These are phyloP conservation scores for Phytopythium ostracodes DNA, from an alignment of 352 stramenopile species.

Conservation along the genomic window DNA sequence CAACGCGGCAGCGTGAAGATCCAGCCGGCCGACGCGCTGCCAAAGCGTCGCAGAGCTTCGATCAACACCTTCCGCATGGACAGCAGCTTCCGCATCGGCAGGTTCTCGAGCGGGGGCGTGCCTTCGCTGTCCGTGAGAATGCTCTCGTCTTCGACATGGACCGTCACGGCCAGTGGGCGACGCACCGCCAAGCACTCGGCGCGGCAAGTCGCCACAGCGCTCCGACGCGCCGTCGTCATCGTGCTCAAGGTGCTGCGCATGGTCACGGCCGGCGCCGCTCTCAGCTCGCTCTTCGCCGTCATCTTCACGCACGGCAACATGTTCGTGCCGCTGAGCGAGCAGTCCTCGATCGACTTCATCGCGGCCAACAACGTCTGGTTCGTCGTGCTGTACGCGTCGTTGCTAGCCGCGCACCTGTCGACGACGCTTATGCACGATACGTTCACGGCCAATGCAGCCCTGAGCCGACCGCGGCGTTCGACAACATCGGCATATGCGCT, in stretches of 20 bases:
- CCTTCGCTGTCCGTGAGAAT: neutral
- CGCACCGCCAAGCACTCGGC: neutral
- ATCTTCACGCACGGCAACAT: neutral
- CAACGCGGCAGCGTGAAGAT: neutral
- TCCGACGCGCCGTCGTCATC: neutral
- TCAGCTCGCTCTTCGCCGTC: slow-evolving; percentile 3
- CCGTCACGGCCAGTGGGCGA: neutral
- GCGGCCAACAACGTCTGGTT: neutral
- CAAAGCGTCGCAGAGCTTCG: too few species aligned
- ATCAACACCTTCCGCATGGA: too few species aligned
- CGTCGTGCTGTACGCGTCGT: neutral
- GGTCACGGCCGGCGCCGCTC: neutral
- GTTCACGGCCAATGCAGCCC: neutral
- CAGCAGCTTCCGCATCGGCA: neutral
- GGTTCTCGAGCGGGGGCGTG: neutral
- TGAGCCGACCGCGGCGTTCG: slow-evolving; percentile 5
- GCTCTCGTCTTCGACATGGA: neutral
- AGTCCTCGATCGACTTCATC: neutral
- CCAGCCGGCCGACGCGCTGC: neutral
- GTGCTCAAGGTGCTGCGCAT: slow-evolving; percentile 2
- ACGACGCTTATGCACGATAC: neutral
- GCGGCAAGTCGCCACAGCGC: neutral
- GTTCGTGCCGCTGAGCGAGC: neutral
- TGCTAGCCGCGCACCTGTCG: neutral
- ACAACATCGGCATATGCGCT: slow-evolving; percentile 13